Conservation (phyloP, 441 rosid species). For the Jatropha podagrica region DNA sequence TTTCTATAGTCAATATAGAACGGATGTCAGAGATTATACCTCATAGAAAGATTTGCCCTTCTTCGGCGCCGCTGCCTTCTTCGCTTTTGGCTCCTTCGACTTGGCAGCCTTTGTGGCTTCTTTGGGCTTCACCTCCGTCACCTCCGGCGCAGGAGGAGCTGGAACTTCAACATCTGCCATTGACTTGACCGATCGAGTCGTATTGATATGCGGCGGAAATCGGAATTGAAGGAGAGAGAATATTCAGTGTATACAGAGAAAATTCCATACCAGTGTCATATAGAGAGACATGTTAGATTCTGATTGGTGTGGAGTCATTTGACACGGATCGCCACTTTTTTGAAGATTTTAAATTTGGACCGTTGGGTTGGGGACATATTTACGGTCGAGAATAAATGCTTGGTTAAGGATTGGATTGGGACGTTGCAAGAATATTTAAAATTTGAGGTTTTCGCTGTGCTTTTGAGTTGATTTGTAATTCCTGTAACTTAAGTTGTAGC, state of each 20-base stretch:
- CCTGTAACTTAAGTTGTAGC: constrained; percentile 28
- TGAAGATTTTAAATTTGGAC: constrained; percentile 47
- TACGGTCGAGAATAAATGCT: constrained; percentile 33
- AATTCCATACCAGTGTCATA: constrained; percentile 35
- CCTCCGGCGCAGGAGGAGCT: constrained; percentile 20
- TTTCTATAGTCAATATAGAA: background rate
- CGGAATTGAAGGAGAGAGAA: background rate
- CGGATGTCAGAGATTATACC: background rate
- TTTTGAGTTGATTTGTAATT: constrained; percentile 40
- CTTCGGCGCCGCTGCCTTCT: constrained; percentile 48
- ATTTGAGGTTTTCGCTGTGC: constrained; percentile 50
- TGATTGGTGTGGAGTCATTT: constrained; percentile 51
- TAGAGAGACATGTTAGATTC: constrained; percentile 38
- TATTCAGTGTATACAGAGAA: constrained; percentile 6
- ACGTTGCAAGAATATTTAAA: background rate
- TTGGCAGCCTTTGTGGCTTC: constrained; percentile 28
- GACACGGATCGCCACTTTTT: constrained; percentile 50
- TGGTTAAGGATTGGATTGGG: constrained; percentile 5
- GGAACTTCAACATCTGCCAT: constrained; percentile 19
- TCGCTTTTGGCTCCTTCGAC: constrained; percentile 48
- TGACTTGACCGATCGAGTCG: background rate
- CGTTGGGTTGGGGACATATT: constrained; percentile 53
- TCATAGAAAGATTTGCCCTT: constrained; percentile 29
- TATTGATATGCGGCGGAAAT: background rate
- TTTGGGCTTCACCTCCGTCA: constrained; percentile 12